These are phyloP conservation scores for Closterium sp. DNA, from an alignment of 139 green algal genomes.

Conservation along the genomic window DNA sequence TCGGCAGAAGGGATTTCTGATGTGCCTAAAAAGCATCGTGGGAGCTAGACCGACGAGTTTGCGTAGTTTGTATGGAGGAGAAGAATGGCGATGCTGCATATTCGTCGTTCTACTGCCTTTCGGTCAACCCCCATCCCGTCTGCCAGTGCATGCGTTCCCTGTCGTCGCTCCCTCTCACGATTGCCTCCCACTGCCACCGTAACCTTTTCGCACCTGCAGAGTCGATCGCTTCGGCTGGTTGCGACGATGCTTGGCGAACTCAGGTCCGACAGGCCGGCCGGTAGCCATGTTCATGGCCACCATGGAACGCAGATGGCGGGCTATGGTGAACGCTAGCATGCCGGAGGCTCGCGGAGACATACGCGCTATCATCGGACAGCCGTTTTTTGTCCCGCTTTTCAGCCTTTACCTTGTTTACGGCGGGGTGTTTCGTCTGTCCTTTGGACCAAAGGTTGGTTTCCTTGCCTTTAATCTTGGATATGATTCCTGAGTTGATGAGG, in stretches of 20 bases:
- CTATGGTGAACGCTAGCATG: slow-evolving; percentile 65
- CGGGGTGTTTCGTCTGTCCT: slow-evolving; percentile 86
- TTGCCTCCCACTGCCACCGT: neutral
- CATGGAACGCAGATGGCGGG: slow-evolving; percentile 68
- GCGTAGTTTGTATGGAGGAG: too few relatives aligned
- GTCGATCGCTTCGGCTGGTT: slow-evolving; percentile 8
- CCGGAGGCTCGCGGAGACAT: slow-evolving; percentile 81
- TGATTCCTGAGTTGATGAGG: neutral
- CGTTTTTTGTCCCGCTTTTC: slow-evolving; percentile 94
- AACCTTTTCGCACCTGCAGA: neutral
- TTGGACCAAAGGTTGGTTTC: slow-evolving; percentile 84
- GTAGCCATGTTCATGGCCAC: slow-evolving; percentile 60
- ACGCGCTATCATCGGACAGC: slow-evolving; percentile 86
- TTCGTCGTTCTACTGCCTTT: neutral
- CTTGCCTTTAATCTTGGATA: neutral
- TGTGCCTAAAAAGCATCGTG: too few relatives aligned
- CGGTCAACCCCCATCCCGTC: neutral
- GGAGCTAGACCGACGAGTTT: too few relatives aligned
- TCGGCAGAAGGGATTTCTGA: too few relatives aligned
- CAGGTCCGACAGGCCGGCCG: neutral
- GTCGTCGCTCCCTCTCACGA: neutral
- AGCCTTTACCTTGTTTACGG: slow-evolving; percentile 78
- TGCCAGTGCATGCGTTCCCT: neutral
- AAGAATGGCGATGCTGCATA: too few relatives aligned
- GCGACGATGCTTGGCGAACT: slow-evolving; percentile 8